A percentile compares a stretch with the other conserved stretches of the same genome.
phyloP scores from a whole-genome alignment of 2,329 filamentous ascomycete genomes.

The Harringtonia aguacate region DNA sequence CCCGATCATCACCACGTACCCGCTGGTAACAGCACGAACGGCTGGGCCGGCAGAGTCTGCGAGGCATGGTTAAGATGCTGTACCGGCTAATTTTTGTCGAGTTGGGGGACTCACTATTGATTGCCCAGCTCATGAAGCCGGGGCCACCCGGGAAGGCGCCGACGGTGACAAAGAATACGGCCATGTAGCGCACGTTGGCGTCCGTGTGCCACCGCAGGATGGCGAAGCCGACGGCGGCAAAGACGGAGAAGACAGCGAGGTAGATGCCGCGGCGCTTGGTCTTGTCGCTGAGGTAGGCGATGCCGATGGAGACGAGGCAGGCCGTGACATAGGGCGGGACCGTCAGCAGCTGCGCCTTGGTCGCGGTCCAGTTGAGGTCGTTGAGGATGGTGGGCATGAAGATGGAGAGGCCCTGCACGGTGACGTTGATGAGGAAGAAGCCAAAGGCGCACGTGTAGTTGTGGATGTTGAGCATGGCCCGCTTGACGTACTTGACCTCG shows the following conservation, averaged over 20 bases:
- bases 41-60: conserved; percentile 43
- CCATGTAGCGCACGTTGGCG: conserved; percentile 36
- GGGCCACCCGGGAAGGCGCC: conserved; percentile 49
- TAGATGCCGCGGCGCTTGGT: conserved; percentile 30
- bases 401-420: conserved; percentile 42
- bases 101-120: conserved; percentile 36
- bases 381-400: conserved; percentile 37
- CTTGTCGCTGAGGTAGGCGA: conserved; percentile 30
- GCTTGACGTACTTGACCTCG: conserved; percentile 34
- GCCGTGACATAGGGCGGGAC: conserved; percentile 33
- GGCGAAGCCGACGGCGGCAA: conserved; percentile 39
- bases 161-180: conserved; percentile 42
- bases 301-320: conserved; percentile 25
- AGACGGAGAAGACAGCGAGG: conserved; percentile 25
- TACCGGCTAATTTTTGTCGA: not conserved
- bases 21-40: conserved; percentile 43
- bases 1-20: conserved; percentile 43
- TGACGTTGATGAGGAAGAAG: conserved; percentile 51
- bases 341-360: conserved; percentile 30
- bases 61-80: no score
- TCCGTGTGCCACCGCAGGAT: conserved; percentile 34
- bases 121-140: conserved; percentile 45
- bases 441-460: conserved; percentile 47
- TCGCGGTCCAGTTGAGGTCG: conserved; percentile 27
- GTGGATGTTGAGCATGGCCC: conserved; percentile 43